Conservation (phyloP, 306 rosid species). For the Vigna reflexopilosa region DNA sequence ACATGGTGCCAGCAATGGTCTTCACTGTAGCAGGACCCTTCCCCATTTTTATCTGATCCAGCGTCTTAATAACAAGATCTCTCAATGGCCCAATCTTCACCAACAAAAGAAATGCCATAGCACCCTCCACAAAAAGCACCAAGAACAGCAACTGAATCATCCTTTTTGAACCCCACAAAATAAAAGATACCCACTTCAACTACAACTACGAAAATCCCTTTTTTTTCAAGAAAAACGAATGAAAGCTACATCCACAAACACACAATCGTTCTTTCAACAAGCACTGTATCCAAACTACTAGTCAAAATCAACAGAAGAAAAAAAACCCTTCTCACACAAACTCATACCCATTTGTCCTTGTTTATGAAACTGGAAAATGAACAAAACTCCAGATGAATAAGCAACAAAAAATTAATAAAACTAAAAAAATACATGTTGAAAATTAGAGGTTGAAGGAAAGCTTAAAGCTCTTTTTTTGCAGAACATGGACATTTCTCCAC, state of each 20-base stretch:
- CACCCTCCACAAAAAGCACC: conserved; percentile 80
- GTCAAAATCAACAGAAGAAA: background rate
- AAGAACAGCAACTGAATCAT: conserved; percentile 91
- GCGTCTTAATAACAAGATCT: conserved; percentile 83
- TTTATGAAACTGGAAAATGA: conserved; percentile 27
- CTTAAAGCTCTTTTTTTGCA: conserved; percentile 9
- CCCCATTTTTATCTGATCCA: conserved; percentile 91
- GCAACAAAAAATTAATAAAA: background rate
- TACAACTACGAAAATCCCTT: conserved; percentile 34
- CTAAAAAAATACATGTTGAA: background rate
- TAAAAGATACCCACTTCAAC: conserved; percentile 27
- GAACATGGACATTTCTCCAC: conserved; percentile 32
- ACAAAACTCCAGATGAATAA: conserved; percentile 38
- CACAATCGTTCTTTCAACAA: conserved; percentile 14
- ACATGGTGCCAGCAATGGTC: conserved; percentile 96
- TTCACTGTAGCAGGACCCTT: conserved; percentile 86
- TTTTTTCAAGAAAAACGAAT: conserved; percentile 4
- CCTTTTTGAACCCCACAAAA: conserved; percentile 33
- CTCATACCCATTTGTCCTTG: conserved; percentile 33
- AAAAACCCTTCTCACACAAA: conserved; percentile 18
- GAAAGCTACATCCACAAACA: background rate
- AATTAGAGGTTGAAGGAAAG: conserved; percentile 7
- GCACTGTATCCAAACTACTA: conserved; percentile 1
- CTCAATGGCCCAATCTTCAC: conserved; percentile 91
- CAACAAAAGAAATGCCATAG: conserved; percentile 70